Evolutionary conservation across 257 asterid species (phyloP).

Genomic region (Solanum peruvianum): DNA sequence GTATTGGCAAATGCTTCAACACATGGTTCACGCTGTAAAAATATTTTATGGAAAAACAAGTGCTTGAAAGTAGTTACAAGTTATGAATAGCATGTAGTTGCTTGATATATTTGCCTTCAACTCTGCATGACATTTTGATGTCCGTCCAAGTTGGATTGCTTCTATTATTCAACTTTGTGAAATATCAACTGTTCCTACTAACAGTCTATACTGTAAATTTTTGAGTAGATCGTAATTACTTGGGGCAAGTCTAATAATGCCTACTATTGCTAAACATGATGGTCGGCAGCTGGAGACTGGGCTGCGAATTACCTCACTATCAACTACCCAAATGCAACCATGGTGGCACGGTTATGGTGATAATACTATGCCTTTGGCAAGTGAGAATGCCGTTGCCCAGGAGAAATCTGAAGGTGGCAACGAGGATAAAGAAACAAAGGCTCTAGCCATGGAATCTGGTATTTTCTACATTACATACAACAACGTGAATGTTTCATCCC

Average conservation of each 20-base stretch:
- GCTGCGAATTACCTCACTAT: slow-evolving; percentile 20
- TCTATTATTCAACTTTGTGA: background rate
- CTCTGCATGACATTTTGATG: background rate
- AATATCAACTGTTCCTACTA: background rate
- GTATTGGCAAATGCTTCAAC: background rate
- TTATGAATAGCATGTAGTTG: background rate
- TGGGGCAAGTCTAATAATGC: slow-evolving; percentile 43
- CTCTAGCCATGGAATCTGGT: slow-evolving; percentile 36
- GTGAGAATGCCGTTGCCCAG: slow-evolving; percentile 13
- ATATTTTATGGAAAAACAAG: background rate
- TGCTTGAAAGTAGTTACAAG: background rate
- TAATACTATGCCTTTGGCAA: slow-evolving; percentile 30
- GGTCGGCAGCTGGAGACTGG: slow-evolving; percentile 35
- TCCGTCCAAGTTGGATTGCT: background rate
- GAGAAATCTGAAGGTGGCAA: slow-evolving; percentile 21
- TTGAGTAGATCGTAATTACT: slow-evolving; percentile 13
- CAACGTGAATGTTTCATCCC: background rate
- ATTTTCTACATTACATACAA: background rate
- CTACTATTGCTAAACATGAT: slow-evolving; percentile 43
- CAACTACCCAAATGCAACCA: slow-evolving; percentile 40
- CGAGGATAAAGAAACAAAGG: slow-evolving; percentile 16
- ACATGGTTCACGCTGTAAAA: background rate
- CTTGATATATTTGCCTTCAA: background rate
- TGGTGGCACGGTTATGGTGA: slow-evolving; percentile 68
- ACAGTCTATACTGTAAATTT: slow-evolving; percentile 2